Percentiles rank a stretch among this genome's conserved stretches.
Evolutionary conservation across 306 rosid species (phyloP).

Genomic region (Pterocarpus macrocarpus): DNA sequence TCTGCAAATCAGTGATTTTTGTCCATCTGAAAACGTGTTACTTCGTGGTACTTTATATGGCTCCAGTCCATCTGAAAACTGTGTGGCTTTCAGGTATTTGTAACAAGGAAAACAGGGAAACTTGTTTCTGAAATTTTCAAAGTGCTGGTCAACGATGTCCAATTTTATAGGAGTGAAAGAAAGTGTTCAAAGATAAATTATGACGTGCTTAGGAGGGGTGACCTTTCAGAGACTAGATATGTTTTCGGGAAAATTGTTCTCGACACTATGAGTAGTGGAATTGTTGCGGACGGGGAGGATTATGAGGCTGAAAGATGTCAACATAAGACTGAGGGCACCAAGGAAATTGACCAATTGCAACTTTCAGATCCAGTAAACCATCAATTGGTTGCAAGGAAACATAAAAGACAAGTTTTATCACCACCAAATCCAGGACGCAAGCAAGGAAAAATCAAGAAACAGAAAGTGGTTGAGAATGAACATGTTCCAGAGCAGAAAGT

Average conservation of each 20-base stretch:
- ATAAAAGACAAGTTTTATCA: slow-evolving; percentile 36
- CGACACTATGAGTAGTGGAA: slow-evolving; percentile 69
- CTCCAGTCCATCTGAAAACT: slow-evolving; percentile 42
- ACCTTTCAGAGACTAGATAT: slow-evolving; percentile 66
- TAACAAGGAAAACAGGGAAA: slow-evolving; percentile 61
- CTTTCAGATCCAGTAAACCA: slow-evolving; percentile 46
- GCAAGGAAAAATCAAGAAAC: slow-evolving; percentile 55
- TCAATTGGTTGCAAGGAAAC: slow-evolving; percentile 45
- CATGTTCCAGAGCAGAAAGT: slow-evolving; percentile 42
- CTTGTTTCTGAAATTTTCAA: slow-evolving; percentile 62
- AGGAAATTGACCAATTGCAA: slow-evolving; percentile 42
- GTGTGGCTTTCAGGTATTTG: slow-evolving; percentile 67
- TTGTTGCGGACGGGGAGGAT: slow-evolving; percentile 46
- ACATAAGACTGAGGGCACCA: slow-evolving; percentile 33
- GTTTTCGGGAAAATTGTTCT: slow-evolving; percentile 80
- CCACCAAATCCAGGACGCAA: slow-evolving; percentile 38
- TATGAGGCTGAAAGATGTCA: slow-evolving; percentile 51
- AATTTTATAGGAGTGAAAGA: slow-evolving; percentile 58
- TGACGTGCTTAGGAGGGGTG: slow-evolving; percentile 60
- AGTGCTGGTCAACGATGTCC: slow-evolving; percentile 52
- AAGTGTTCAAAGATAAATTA: slow-evolving; percentile 65
- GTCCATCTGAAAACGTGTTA: slow-evolving; percentile 35
- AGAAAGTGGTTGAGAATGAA: slow-evolving; percentile 46
- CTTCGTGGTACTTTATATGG: slow-evolving; percentile 43
- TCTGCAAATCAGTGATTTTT: slow-evolving; percentile 33